These are phyloP conservation scores for Chenopodium quinoa DNA, from an alignment of 148 eudicot species.

Conservation along the genomic window DNA sequence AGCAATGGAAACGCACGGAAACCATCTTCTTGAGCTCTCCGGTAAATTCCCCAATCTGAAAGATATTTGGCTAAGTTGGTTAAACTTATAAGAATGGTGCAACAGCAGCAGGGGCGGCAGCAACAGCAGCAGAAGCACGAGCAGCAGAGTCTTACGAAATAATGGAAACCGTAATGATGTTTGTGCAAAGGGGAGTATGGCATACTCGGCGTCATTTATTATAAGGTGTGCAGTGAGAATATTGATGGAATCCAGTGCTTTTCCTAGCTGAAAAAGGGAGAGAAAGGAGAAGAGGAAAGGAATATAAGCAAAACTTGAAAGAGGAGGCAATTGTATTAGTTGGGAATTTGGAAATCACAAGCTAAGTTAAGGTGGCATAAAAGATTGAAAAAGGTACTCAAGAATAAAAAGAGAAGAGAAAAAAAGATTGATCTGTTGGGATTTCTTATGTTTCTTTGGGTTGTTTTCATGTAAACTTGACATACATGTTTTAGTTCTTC, in stretches of 20 bases:
- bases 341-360: slow-evolving; percentile 57
- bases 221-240: slow-evolving; percentile 34
- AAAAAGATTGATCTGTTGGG: slow-evolving; percentile 38
- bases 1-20: slow-evolving; percentile 29
- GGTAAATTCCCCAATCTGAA: not conserved
- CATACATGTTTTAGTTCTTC: slow-evolving; percentile 21
- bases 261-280: slow-evolving; percentile 62
- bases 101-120: not conserved
- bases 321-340: slow-evolving; percentile 63
- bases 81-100: not conserved
- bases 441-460: slow-evolving; percentile 33
- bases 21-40: slow-evolving; percentile 35
- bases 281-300: slow-evolving; percentile 44
- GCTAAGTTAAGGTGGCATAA: slow-evolving; percentile 47
- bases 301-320: slow-evolving; percentile 84
- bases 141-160: slow-evolving; percentile 27
- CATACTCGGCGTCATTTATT: slow-evolving; percentile 30
- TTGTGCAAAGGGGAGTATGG: slow-evolving; percentile 41
- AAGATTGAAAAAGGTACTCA: slow-evolving; percentile 25
- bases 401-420: slow-evolving; percentile 19
- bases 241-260: slow-evolving; percentile 65
- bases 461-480: slow-evolving; percentile 25
- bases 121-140: not conserved
- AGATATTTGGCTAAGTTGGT: not conserved
- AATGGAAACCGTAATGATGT: slow-evolving; percentile 23